These are phyloP conservation scores for Cetraspora pellucida DNA, from an alignment of 192 early-diverging fungal genomes.

Conservation along the genomic window DNA sequence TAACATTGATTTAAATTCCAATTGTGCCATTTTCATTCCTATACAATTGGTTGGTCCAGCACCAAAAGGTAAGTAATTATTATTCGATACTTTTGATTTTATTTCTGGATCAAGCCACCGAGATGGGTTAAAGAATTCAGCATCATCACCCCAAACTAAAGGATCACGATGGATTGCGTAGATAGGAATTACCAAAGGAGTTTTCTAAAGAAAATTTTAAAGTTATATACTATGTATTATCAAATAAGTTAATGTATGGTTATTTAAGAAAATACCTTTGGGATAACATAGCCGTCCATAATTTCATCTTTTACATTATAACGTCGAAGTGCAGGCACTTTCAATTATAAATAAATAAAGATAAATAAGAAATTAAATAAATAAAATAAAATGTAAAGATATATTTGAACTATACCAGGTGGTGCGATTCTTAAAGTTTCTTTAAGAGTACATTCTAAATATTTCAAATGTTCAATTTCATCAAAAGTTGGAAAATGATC, in stretches of 20 bases:
- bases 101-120: no score
- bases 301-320: slow-evolving; percentile 39
- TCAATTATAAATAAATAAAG: no score
- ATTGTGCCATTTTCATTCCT: slow-evolving; percentile 55
- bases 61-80: slow-evolving; percentile 48
- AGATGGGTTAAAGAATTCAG: no score
- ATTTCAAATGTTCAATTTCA: slow-evolving; percentile 48
- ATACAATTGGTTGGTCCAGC: slow-evolving; percentile 58
- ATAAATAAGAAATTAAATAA: no score
- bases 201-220: slow-evolving; percentile 9
- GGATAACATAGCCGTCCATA: slow-evolving; percentile 48
- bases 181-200: slow-evolving; percentile 44
- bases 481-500: slow-evolving; percentile 47
- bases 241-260: no score
- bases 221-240: slow-evolving; percentile 15
- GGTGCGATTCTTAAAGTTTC: slow-evolving; percentile 54
- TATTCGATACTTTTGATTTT: no score
- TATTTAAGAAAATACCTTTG: no score
- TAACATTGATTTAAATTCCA: slow-evolving; percentile 60
- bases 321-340: slow-evolving; percentile 46
- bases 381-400: not conserved
- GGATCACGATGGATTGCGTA: slow-evolving; percentile 45
- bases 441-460: slow-evolving; percentile 55
- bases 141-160: slow-evolving; percentile 52
- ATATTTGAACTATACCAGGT: slow-evolving; percentile 29